Base-by-base conservation (phyloP, 192 early-diverging fungal species). In the Blastocladiella britannica region DNA sequence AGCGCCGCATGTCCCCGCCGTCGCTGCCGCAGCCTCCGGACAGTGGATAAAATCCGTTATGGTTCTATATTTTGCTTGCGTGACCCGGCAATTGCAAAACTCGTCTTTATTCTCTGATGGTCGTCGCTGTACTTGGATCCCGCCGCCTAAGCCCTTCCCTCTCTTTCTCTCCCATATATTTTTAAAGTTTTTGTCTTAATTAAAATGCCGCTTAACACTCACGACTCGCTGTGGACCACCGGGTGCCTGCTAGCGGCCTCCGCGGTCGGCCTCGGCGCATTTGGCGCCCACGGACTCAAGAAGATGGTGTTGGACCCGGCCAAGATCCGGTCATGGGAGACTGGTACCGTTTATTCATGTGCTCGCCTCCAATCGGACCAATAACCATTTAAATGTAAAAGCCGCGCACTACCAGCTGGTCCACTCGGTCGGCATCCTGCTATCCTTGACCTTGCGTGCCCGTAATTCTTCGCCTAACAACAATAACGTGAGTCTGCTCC, bases 361-460 rank as follows among this genome's bases (percentile, higher is more conserved):
- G 24, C 31, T 30, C 51, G 30, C 1, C 43, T 31, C 54, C 24
- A 59, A 25, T 59, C 18, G 29, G 53, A 12, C 23, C 30, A 62
- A 24, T n/a, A 18, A 30, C 29, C 8, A 31, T 6, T 31, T 28
- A 20, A 23, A 20, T 1, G 15, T 3, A 53, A 53, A 59, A 28
- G 79, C 77, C 12, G 58, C 79, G 7, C 58, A 74, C 28, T 77
- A 73, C 51, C 75, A 77, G 52, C 53, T 81, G 29, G 57, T 77
- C 1, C 69, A 79, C 55, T 63, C 68, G n/a, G 62, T 77, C 1
- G 68, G 70, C 15, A 54, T 81, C 23, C 62, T 81, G 24, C 70
- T 67, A 8, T 58, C 72, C 26, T 68, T 69, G 26, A 65, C 66
- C 29, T 65, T 65, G 6, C 72, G 55, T 27, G n/a, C n/a, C n/a